Evolutionary conservation across 2,329 filamentous ascomycete species (phyloP), one percentile per base, ranked within the genome.

Genomic region (Neocatenulostroma microsporum): DNA sequence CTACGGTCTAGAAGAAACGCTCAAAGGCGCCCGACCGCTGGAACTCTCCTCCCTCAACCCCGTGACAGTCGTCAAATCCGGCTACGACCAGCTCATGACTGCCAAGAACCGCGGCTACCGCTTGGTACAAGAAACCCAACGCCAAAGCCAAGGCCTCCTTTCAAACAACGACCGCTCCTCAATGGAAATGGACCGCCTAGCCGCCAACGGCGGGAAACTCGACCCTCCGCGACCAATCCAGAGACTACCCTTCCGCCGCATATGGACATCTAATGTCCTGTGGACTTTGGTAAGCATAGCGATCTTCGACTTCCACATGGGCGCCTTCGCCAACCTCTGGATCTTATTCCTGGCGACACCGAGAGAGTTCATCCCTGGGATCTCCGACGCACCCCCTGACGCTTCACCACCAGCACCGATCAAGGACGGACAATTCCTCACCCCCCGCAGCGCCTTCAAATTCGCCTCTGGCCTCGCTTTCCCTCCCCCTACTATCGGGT

Each of bases 381-480:
- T 49, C 21, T 41, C 37, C 14, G 32, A 48, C n/a, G 20, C 39
- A 10, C 14, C 18, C 1, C 31, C 37, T 10, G 27, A 21, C 17
- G 12, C 34, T 3, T 18, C 0, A 3, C 17, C 60, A 69, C 17
- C 60, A 69, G 48, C 52, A 54, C 48, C 50, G 42, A 51, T 37
- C 48, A 47, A 58, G 29, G 27, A 46, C 19, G 42, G 50, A 20
- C 41, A 40, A 19, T n/a, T n/a, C n/a, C 27, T 43, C 6, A 19
- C 27, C 3, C 27, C 40, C 4, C 42, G 53, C 25, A 49, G 50
- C 33, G 44, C 77, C 0, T 76, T 82, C 51, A 61, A 71, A 43
- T 87, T 82, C 47, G 72, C 74, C 1, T 83, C 84, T 19, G 85
- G 85, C 2, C 68, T 91, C 0, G 82, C 82, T n/a, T 71, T 91